Evolutionary conservation across 306 rosid genomes (phyloP).

Genomic region (Dicorynia guianensis): DNA sequence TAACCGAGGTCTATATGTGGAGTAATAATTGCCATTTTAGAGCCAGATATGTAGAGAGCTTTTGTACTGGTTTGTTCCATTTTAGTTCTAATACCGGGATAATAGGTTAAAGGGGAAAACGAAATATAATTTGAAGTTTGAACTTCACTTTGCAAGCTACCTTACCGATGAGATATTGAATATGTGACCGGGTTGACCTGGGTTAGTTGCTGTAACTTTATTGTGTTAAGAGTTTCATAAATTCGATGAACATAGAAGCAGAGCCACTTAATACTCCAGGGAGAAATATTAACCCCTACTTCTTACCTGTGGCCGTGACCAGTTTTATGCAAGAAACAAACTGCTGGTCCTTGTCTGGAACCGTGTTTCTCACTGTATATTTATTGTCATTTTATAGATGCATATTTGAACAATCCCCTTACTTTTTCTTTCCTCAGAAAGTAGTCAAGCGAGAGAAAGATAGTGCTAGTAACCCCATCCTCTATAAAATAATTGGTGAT

Average conservation of each 20-base stretch:
- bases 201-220: background rate
- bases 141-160: background rate
- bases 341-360: background rate
- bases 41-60: background rate
- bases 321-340: background rate
- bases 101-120: too few relatives aligned
- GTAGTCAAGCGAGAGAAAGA: too few relatives aligned
- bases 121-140: background rate
- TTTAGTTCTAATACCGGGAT: background rate
- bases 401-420: too few relatives aligned
- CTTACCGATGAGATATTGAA: conserved; percentile 19
- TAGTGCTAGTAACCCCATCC: background rate
- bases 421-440: too few relatives aligned
- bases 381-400: too few relatives aligned
- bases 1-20: conserved; percentile 28
- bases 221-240: conserved; percentile 1
- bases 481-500: background rate
- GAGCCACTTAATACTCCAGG: background rate
- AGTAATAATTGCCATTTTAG: conserved; percentile 13
- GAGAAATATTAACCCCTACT: background rate
- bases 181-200: background rate
- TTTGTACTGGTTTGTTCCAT: conserved; percentile 6
- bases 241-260: background rate
- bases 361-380: too few relatives aligned
- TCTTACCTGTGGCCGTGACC: background rate